Evolutionary conservation across 2,329 filamentous ascomycete species (phyloP).

Genomic region (Exophiala sp.): DNA sequence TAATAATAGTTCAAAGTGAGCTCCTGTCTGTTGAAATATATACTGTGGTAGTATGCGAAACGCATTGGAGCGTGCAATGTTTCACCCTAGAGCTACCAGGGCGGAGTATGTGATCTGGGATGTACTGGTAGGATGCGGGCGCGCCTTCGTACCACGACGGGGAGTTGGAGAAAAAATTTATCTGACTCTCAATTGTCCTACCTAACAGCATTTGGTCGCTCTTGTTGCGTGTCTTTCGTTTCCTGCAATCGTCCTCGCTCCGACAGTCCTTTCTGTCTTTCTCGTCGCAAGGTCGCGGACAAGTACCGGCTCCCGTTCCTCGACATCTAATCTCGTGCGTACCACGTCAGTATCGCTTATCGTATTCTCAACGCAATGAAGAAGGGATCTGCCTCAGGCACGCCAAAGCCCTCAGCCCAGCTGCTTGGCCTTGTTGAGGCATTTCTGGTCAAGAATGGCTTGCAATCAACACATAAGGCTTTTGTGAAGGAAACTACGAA

Average conservation of each 20-base stretch:
- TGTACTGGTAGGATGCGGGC: background rate
- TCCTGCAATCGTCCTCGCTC: background rate
- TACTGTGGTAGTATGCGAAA: too few species aligned
- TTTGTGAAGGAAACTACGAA: constrained; percentile 49
- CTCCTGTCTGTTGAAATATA: too few species aligned
- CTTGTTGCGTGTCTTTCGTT: background rate
- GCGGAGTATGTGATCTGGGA: background rate
- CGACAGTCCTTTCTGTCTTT: background rate
- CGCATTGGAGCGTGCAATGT: background rate
- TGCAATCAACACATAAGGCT: constrained; percentile 54
- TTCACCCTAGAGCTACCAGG: background rate
- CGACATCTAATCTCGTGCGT: too few species aligned
- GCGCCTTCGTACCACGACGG: background rate
- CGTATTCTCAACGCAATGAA: constrained; percentile 10
- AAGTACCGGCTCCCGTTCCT: too few species aligned
- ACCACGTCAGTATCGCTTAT: too few species aligned
- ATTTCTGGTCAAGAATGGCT: constrained; percentile 63
- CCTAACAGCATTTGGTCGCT: background rate
- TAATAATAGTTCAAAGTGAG: too few species aligned
- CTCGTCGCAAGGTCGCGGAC: too few species aligned
- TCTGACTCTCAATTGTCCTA: background rate
- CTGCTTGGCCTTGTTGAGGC: constrained; percentile 61
- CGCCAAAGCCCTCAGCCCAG: constrained; percentile 50
- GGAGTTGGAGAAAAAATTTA: constrained; percentile 5
- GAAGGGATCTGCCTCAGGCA: constrained; percentile 2